Evolutionary conservation across 2,329 filamentous ascomycete species (phyloP), one percentile per base, ranked within the genome.

Genomic region (Neofusicoccum kwambonambiense): DNA sequence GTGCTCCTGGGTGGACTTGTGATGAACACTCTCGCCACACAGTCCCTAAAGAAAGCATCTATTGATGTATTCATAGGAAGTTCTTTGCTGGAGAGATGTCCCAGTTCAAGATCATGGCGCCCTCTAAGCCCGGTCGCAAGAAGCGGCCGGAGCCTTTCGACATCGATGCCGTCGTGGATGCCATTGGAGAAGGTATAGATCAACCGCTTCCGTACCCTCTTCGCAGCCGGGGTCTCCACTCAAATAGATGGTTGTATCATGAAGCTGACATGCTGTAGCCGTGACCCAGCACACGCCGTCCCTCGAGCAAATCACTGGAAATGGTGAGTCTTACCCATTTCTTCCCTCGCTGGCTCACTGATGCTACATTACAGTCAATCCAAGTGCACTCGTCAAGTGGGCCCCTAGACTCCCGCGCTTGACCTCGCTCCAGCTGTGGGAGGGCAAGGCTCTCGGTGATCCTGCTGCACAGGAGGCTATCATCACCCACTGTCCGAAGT

Each of bases 251-350:
- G 75, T 64, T 17, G 12, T 19, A 22, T 15, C 7, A 6, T 5
- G 15, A 2, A 34, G 11, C 44, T 60, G 56, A 60, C n/a, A 17
- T 7, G 7, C 7, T 37, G 7, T 66, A 82, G 80, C 77, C 8
- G 77, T 85, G 9, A 79, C 79, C 15, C 79, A 74, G 72, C 82
- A 77, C 74, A 82, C 76, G 62, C 83, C 70, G 69, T 83, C 76
- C 71, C 82, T 92, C 37, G 85, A 88, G 69, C 83, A 82, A 66
- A 83, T 89, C 61, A 86, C 82, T 65, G 85, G 84, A 11, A 76
- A 83, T 64, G 77, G 80, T 81, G 76, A 70, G 75, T 70, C 13
- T 6, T 41, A 8, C 17, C 27, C 11, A 54, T 60, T 9, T n/a
- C 13, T 9, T 34, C 0, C 15, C 15, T 47, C 22, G 15, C 27